Conservation (phyloP, 768 basidiomycete species). For the Tephrocybe sp. region DNA sequence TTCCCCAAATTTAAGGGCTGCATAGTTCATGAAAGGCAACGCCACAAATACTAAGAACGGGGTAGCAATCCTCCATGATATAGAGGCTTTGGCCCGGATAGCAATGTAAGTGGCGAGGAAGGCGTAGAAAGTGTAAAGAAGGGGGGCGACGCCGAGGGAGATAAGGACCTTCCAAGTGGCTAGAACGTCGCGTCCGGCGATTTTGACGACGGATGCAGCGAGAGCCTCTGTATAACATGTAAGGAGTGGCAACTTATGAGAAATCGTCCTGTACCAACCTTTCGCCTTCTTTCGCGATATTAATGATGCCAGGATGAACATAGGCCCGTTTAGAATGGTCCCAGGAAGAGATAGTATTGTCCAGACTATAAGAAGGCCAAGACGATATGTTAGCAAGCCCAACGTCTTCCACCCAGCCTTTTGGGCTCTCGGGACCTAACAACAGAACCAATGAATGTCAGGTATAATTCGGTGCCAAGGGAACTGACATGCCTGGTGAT, state of each 20-base stretch:
- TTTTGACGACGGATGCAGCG: conserved; percentile 92
- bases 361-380: conserved; percentile 79
- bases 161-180: conserved; percentile 98
- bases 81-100: conserved; percentile 61
- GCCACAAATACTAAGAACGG: conserved; percentile 74
- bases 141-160: conserved; percentile 85
- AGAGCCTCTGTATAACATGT: conserved; percentile 71
- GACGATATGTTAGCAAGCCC: conserved; percentile 80
- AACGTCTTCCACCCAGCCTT: conserved; percentile 86
- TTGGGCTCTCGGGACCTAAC: conserved; percentile 82
- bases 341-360: conserved; percentile 85
- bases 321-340: conserved; percentile 87
- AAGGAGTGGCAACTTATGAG: not conserved
- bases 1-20: conserved; percentile 95
- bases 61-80: conserved; percentile 67
- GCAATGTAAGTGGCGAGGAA: conserved; percentile 74
- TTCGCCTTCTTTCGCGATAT: conserved; percentile 89
- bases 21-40: conserved; percentile 87
- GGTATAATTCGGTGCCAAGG: not conserved
- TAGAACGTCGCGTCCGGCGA: conserved; percentile 94
- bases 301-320: conserved; percentile 87
- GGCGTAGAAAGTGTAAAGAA: conserved; percentile 84
- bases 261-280: conserved; percentile 42
- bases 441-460: too few relatives aligned
- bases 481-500: conserved; percentile 70